Evolutionary conservation across 1,139 yeast species (phyloP), one percentile per base, ranked within the genome.

Genomic region (Scheffersomyces quercinus): DNA sequence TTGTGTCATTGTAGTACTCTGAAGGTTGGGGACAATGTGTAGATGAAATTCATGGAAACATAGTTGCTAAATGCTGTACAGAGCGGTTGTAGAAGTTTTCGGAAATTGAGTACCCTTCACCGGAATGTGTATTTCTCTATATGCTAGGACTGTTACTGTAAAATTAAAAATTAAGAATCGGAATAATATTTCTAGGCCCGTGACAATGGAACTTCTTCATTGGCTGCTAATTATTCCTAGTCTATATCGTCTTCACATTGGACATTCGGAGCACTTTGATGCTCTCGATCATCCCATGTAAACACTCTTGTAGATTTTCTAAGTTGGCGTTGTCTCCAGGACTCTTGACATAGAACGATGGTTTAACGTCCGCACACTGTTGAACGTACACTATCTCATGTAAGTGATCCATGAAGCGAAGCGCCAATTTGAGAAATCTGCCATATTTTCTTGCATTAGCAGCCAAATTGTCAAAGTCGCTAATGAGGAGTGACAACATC

Each of bases 401-500:
- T 24, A 67, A 43, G 3, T 51, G 40, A 47, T 68, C 73, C 44
- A 68, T 51, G 43, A 70, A 70, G 28, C 48, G 44, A 36, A 55
- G 42, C 6, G 65, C 50, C 24, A 60, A 33, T 38, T 59, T 52
- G 29, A 66, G 49, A 43, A 58, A 64, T 29, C 52, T 55, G n/a
- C 68, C 65, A 31, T 62, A 56, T 40, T 58, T 59, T 30, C 56
- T 53, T 10, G 63, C 49, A 41, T 58, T 61, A 8, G 38, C 38
- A 10, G 70, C 68, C 11, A 69, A 50, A 14, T 60, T 55, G 41
- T 56, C 60, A 38, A 56, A 61, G 44, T 61, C 66, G 20, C 64
- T 56, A 4, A 69, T 57, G 37, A 70, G 52, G 28, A 69, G 51
- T 34, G 69, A 63, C 12, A 70, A 59, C 64, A 69, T 62, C 12